Base-by-base conservation (phyloP, 495 filamentous ascomycete species). In the Friedmanniomyces simplex region DNA sequence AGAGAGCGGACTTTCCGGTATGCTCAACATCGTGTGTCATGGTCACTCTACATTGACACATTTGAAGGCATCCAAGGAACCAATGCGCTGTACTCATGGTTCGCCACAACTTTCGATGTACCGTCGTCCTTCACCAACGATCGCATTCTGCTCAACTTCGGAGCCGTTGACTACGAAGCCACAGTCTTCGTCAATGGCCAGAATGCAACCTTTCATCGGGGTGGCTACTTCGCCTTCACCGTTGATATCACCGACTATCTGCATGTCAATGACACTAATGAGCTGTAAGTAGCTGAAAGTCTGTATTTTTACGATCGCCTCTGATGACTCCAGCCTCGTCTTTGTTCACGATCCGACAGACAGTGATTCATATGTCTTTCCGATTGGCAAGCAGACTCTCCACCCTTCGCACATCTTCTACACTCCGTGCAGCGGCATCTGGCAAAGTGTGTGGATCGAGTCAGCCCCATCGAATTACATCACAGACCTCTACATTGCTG, bases 371-470 rank as follows among this genome's bases (percentile, higher is more conserved):
- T 66, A 72, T 58, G 73, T 76, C 16, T 82, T 82, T 39, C 82
- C 82, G 0, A 73, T 83, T 54, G 83, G 83, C 49, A 87, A 87
- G 68, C 83, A 85, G 64, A 79, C 76, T 10, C 68, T 76, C 2
- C 60, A 66, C 1, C 79, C 76, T 1, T 78, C 75, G 6, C 82
- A 86, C 60, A 86, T 87, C 50, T 87, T 84, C 64, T 87, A 87
- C 66, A 81, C 77, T 0, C 81, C 83, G 12, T 86, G 83, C 67
- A 78, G 76, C 34, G 83, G 83, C 1, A 87, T 87, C 48, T 87
- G 83, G 83, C 82, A 86, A 62, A 77, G 70, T 22, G 82, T 86
- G 1, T 87, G 82, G 82, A 69, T 86, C 0, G 83, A 87, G 62
- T 70, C 77, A 13, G 81, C 76, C 0, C 81, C 82, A 0, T 55